Evolutionary conservation across 371 early-diverging fungal genomes (phyloP), one percentile per base, ranked within the genome.

Genomic region (Cokeromyces recurvatus): DNA sequence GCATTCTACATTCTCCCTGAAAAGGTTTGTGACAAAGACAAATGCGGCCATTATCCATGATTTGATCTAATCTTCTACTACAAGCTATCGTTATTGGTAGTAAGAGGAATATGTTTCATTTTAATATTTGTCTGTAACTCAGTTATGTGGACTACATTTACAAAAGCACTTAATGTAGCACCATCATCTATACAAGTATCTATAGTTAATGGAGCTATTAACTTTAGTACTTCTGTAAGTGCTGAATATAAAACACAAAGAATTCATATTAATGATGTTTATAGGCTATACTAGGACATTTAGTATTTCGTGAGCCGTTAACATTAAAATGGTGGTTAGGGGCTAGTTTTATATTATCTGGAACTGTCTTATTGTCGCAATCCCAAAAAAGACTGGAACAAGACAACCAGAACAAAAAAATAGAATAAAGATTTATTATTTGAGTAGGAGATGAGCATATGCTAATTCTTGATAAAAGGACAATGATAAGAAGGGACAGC

Each of bases 131-230:
- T 61, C 11, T 82, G 85, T 50, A 89, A 89, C 36, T 81, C 85
- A 3, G 58, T 84, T 48, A 89, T 89, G 90, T 89, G 90, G 90
- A 82, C 86, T 0, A 66, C 81, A 11, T 86, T 87, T 50, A 87
- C 90, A 38, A 87, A 87, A 59, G 86, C 90, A 2, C 64, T 89
- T 25, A 82, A 84, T 51, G 64, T 66, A 24, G 79, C 87, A 34
- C 63, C 70, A 20, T 86, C 87, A 8, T 86, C 88, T 3, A 65
- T 85, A 2, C 78, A 81, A 23, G 84, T 84, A 7, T 84, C 86
- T 5, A 79, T 84, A 38, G 67, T 87, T 46, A 87, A 89, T 59
- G 86, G 84, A 32, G 83, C 81, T 20, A 73, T 75, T 31, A 89
- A 89, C 51, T 86, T 89, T 59, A 76, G 77, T 31, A 63, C 78